Conservation (phyloP, 2,329 filamentous ascomycete genomes). For the Hirsutella thompsonii region DNA sequence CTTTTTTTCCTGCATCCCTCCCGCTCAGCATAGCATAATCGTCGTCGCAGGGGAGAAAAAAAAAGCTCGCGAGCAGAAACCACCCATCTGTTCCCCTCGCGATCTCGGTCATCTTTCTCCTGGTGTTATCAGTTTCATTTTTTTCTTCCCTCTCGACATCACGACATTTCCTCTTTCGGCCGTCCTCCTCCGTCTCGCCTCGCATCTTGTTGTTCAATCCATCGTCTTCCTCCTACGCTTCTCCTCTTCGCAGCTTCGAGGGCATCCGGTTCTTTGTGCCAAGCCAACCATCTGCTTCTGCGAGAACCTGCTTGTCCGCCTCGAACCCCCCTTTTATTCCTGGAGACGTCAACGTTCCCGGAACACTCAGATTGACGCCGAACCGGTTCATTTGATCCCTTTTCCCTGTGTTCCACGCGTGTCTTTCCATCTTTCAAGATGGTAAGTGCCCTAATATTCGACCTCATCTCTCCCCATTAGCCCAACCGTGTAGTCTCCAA, state of each 20-base stretch:
- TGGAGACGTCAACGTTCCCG: neutral
- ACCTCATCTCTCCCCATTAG: neutral
- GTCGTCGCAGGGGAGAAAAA: neutral
- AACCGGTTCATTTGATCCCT: neutral
- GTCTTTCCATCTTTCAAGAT: neutral
- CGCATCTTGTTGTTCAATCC: neutral
- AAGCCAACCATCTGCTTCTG: neutral
- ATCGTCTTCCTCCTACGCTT: neutral
- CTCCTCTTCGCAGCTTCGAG: slow-evolving; percentile 1
- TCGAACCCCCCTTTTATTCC: neutral
- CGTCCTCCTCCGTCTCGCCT: slow-evolving; percentile 2
- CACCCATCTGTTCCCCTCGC: neutral
- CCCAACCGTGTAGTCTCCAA: neutral
- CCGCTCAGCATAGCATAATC: neutral
- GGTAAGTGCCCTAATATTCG: neutral
- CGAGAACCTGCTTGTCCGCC: neutral
- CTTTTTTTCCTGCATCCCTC: slow-evolving; percentile 1
- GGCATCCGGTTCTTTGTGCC: neutral
- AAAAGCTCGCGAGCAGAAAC: neutral
- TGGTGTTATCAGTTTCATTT: too few relatives aligned
- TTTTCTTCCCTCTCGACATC: too few relatives aligned
- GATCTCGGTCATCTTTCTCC: neutral
- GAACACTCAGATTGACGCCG: neutral
- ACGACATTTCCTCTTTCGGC: neutral
- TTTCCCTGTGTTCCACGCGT: neutral